A percentile compares a stretch with the other conserved stretches of the same genome.
Evolutionary conservation across 208 protist genomes (phyloP).

Genomic region (Trichomonas tenax): DNA sequence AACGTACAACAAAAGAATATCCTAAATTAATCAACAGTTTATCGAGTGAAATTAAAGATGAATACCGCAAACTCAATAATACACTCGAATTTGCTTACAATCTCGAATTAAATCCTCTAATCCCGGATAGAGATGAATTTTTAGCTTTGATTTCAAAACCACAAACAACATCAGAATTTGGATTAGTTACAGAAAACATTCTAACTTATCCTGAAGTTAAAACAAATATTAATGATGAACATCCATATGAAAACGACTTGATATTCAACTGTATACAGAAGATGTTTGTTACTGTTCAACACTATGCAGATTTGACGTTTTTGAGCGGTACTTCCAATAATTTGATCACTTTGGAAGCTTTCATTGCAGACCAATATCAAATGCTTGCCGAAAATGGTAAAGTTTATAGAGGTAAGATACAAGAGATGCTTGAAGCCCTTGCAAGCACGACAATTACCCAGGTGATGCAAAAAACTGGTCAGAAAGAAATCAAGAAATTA

Average conservation of each 20-base stretch:
- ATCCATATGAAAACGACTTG: background rate
- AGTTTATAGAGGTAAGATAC: background rate
- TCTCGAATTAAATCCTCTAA: slow-evolving; percentile 1
- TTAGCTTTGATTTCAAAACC: background rate
- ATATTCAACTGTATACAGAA: background rate
- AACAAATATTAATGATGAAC: background rate
- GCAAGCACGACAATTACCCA: background rate
- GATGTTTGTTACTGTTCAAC: background rate
- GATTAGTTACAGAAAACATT: background rate
- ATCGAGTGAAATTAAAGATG: background rate
- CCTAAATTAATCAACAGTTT: background rate
- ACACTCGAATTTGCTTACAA: background rate
- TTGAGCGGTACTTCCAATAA: background rate
- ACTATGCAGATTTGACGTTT: background rate
- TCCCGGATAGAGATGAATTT: background rate
- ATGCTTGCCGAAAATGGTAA: background rate
- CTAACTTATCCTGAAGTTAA: background rate
- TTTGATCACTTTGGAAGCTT: background rate
- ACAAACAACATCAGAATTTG: background rate
- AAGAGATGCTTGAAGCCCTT: background rate
- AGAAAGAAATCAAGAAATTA: background rate
- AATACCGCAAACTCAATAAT: background rate
- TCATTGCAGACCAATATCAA: background rate
- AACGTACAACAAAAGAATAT: background rate
- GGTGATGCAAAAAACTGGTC: background rate